Evolutionary conservation across 2,329 filamentous ascomycete species (phyloP).

Genomic region (Ceratocystiopsis sp.): DNA sequence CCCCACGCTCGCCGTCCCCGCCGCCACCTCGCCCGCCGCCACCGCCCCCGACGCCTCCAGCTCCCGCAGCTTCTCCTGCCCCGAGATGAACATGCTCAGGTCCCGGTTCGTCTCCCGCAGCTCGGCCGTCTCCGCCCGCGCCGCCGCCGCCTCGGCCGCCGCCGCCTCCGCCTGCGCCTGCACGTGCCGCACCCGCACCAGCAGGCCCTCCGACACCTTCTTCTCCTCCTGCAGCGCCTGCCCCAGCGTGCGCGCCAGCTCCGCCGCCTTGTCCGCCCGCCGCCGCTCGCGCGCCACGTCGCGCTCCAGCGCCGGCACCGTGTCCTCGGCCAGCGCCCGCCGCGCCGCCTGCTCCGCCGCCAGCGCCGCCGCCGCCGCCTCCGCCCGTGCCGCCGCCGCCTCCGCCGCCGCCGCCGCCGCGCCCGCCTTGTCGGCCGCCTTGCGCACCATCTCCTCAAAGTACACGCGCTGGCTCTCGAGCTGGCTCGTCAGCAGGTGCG

Average conservation of each 20-base stretch:
- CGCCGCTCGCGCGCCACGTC: constrained; percentile 52
- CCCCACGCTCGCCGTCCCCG: constrained; percentile 52
- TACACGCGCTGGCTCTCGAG: constrained; percentile 85
- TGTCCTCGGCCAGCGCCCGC: constrained; percentile 31
- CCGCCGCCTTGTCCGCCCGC: constrained; percentile 54
- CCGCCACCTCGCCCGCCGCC: constrained; percentile 55
- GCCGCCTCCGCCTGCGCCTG: constrained; percentile 43
- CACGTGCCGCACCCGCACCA: constrained; percentile 65
- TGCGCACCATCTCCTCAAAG: constrained; percentile 82
- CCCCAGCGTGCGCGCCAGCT: constrained; percentile 58
- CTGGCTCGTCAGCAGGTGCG: constrained; percentile 80
- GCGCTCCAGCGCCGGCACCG: constrained; percentile 52
- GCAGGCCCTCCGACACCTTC: constrained; percentile 59
- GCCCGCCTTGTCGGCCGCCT: constrained; percentile 76
- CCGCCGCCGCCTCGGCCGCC: constrained; percentile 35
- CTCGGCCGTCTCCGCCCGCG: constrained; percentile 50
- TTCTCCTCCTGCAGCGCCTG: constrained; percentile 77
- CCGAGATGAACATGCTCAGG: constrained; percentile 71
- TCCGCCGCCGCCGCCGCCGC: constrained; percentile 54
- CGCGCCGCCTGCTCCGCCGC: constrained; percentile 36
- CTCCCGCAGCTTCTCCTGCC: constrained; percentile 62
- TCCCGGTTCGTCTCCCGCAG: constrained; percentile 77
- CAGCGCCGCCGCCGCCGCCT: constrained; percentile 32
- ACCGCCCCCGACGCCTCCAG: constrained; percentile 42
- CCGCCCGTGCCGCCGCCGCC: constrained; percentile 34